Base-by-base conservation (phyloP, 768 basidiomycete species). In the Boletus eberwhitei region DNA sequence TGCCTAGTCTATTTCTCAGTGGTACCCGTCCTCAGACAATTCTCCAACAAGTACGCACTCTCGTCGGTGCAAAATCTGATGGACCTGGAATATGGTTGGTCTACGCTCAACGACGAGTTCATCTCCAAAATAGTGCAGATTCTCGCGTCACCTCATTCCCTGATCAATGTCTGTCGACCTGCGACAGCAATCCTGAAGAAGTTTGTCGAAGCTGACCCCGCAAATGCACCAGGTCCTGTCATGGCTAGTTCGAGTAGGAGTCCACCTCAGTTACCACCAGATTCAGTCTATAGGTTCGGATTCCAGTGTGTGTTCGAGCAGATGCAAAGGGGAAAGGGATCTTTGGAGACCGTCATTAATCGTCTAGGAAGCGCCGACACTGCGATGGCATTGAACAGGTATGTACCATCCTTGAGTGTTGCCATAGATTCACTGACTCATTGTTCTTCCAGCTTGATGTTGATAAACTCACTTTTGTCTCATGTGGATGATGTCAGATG, bases 151-250 rank as follows among this genome's bases (percentile, higher is more conserved):
- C 76, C 87, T 0, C 77, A 80, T 37, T 88, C 88, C 12, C 79
- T 86, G 17, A 86, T 95, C 75, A 97, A 97, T 57, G 90, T 95
- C 54, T 91, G 90, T 63, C 86, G 93, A 6, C 94, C 93, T 34
- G 93, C 93, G 1, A 93, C 90, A 40, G 85, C 89, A 34, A 94
- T 96, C 52, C 78, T 95, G 58, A 91, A 92, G 73, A 88, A 87
- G 59, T 81, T 96, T 21, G 92, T 93, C 14, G 91, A 93, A 68
- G 91, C 91, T 9, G 89, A 91, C 63, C 87, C 91, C 17, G 73
- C 78, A 60, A 85, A 75, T 55, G 82, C 83, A 17, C 82, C 88
- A 2, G 84, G 83, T 17, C 76, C 81, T 2, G 66, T 80, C 44
- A 56, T 77, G 38, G 78, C 85, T 13, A 81, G 85, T 63, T 84